A percentile compares a stretch with the other conserved stretches of the same genome.
phyloP scores from a whole-genome alignment of 768 basidiomycete genomes.

The Boletales sp. region DNA sequence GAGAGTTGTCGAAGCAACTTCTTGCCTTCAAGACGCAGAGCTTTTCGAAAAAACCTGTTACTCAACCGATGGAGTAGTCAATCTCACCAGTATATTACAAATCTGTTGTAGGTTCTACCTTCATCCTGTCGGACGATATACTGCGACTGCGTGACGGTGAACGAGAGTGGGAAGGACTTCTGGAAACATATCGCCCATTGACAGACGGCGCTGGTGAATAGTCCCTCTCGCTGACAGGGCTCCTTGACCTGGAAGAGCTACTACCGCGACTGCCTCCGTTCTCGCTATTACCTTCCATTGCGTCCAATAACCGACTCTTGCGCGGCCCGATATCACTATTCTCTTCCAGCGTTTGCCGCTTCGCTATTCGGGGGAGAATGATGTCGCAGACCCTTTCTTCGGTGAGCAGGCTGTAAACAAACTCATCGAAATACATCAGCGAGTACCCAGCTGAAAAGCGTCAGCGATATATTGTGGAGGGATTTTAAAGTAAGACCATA shows the following conservation, averaged over 20 bases:
- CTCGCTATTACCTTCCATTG: slow-evolving; percentile 74
- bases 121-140: slow-evolving; percentile 56
- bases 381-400: slow-evolving; percentile 96
- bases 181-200: slow-evolving; percentile 60
- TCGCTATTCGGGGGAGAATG: slow-evolving; percentile 86
- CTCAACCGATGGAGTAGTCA: slow-evolving; percentile 20
- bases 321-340: slow-evolving; percentile 84
- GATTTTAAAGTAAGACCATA: slow-evolving; percentile 36
- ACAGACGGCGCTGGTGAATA: slow-evolving; percentile 35
- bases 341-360: slow-evolving; percentile 86
- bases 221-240: slow-evolving; percentile 20
- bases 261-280: slow-evolving; percentile 40
- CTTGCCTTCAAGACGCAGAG: slow-evolving; percentile 43
- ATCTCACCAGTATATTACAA: slow-evolving; percentile 11
- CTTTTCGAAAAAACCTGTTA: slow-evolving; percentile 26
- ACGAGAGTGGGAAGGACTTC: slow-evolving; percentile 50
- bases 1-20: slow-evolving; percentile 56
- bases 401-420: slow-evolving; percentile 74
- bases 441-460: slow-evolving; percentile 70
- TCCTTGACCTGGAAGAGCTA: slow-evolving; percentile 24
- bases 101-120: slow-evolving; percentile 27
- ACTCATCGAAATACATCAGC: slow-evolving; percentile 89
- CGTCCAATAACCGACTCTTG: slow-evolving; percentile 82
- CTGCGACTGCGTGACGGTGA: slow-evolving; percentile 53
- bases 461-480: slow-evolving; percentile 1